Base-by-base conservation (phyloP, 371 early-diverging fungal species). In the Actinomucor elegans region DNA sequence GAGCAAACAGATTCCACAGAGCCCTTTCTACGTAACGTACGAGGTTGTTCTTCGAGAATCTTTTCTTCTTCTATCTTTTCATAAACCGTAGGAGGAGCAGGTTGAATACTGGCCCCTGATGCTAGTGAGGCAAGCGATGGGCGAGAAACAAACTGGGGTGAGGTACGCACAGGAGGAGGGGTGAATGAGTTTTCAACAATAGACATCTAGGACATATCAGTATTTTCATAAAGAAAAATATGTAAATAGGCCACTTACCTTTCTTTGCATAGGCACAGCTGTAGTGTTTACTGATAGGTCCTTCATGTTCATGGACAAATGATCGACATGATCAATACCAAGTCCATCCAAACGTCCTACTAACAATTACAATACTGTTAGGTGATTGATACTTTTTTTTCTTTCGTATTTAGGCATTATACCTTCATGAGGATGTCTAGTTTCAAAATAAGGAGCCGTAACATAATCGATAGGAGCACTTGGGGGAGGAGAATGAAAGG, bases 91-190 rank as follows among this genome's bases (percentile, higher is more conserved):
- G 50, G 34, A 15, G 53, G 45, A 40, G 48, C 59, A 10, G 38
- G 64, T 34, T 73, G 77, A 12, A 73, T 64, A 32, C 48, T 66
- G 9, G 66, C 41, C 3, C 69, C 72, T 0, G 70, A 71, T 0
- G 73, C 73, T 11, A 71, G 47, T 7, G 77, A 73, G 3, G 69
- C 67, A 11, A 77, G 37, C 6, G 71, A 71, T 32, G 74, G 70
- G 1, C 69, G 69, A n/a, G 61, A 46, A 2, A 66, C 55, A 46
- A 66, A 64, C 11, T 66, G 68, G 32, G 73, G 73, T 15, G 73
- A 67, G 4, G 56, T 48, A 20, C 41, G 56, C 1, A 46, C 21
- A 32, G 55, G 60, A 31, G 60, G 60, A 17, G 53, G 40, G 14
- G 26, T 27, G n/a, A 42, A 48, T 27, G 33, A 24, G 50, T 32